Evolutionary conservation across 2,329 filamentous ascomycete genomes (phyloP).

Genomic region (Hortaea sp.): DNA sequence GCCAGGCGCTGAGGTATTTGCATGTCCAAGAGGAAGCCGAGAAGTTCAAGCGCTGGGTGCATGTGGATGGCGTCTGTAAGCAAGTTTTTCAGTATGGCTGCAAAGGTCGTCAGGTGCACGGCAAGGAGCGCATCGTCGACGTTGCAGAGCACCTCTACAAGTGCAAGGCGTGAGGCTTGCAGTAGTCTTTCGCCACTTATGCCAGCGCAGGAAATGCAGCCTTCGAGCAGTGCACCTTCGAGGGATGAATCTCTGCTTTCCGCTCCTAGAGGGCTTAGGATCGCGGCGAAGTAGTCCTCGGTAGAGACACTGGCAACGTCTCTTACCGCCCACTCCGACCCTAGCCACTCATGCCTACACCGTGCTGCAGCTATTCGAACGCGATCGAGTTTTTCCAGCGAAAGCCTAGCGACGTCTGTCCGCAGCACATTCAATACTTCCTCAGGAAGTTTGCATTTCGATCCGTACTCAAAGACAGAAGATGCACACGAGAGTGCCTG

Average conservation of each 20-base stretch:
- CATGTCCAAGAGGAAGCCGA: slow-evolving; percentile 56
- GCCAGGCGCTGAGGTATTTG: slow-evolving; percentile 31
- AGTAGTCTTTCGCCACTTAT: slow-evolving; percentile 69
- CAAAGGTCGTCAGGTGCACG: slow-evolving; percentile 13
- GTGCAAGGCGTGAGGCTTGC: slow-evolving; percentile 55
- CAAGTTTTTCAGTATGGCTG: slow-evolving; percentile 12
- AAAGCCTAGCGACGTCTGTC: slow-evolving; percentile 49
- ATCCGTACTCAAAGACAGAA: slow-evolving; percentile 4
- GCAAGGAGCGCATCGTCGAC: slow-evolving; percentile 3
- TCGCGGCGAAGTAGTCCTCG: slow-evolving; percentile 13
- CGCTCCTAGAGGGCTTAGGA: slow-evolving; percentile 8
- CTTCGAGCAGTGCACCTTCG: slow-evolving; percentile 48
- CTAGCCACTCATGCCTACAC: slow-evolving; percentile 13
- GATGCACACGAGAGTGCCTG: slow-evolving; percentile 61
- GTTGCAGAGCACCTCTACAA: slow-evolving; percentile 38
- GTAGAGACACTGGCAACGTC: slow-evolving; percentile 17
- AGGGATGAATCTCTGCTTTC: background rate
- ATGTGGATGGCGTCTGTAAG: slow-evolving; percentile 10
- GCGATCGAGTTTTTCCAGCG: slow-evolving; percentile 82
- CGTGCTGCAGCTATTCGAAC: slow-evolving; percentile 60
- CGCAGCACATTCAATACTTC: slow-evolving; percentile 6
- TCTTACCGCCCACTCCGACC: background rate
- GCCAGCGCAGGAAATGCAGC: slow-evolving; percentile 63
- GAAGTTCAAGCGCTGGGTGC: slow-evolving; percentile 60
- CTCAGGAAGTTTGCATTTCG: background rate